Conservation (phyloP, 1,139 yeast genomes). For the Taphrina deformans region DNA sequence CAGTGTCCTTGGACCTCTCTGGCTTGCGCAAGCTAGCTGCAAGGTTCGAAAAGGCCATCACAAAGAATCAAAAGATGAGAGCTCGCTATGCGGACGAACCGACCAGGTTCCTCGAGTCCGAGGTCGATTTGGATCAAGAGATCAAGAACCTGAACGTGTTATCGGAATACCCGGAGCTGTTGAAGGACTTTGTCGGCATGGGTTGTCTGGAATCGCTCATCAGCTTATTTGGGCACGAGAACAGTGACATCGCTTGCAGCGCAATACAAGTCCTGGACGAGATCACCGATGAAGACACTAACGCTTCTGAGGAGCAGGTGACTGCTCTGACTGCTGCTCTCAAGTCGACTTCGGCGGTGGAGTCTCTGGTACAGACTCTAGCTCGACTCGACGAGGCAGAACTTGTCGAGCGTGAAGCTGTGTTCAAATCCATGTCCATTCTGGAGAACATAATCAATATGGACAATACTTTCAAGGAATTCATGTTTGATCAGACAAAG, state of each 20-base stretch:
- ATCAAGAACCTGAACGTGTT: conserved; percentile 45
- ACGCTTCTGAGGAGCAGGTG: conserved; percentile 33
- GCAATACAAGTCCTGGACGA: conserved; percentile 42
- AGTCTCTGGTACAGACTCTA: conserved; percentile 37
- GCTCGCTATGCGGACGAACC: conserved; percentile 45
- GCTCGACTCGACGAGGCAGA: conserved; percentile 37
- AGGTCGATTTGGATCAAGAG: conserved; percentile 41
- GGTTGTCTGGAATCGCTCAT: conserved; percentile 41
- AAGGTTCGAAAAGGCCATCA: conserved; percentile 42
- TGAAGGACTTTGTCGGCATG: conserved; percentile 40
- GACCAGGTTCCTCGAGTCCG: conserved; percentile 42
- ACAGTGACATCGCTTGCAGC: conserved; percentile 45
- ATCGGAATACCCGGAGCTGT: conserved; percentile 42
- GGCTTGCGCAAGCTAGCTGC: conserved; percentile 40
- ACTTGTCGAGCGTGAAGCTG: conserved; percentile 34
- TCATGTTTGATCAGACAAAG: conserved; percentile 33
- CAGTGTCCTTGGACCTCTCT: neutral
- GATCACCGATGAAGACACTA: conserved; percentile 39
- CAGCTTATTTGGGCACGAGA: conserved; percentile 45
- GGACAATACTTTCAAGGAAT: conserved; percentile 34
- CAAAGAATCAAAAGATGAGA: conserved; percentile 44
- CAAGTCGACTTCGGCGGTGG: conserved; percentile 28
- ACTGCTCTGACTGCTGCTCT: conserved; percentile 35
- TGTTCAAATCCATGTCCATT: conserved; percentile 26
- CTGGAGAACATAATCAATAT: conserved; percentile 38